Percentiles rank a stretch among this genome's conserved stretches.
These are phyloP conservation scores for Hysterium pulicare DNA, from an alignment of 2,329 filamentous ascomycete species.

Conservation along the genomic window DNA sequence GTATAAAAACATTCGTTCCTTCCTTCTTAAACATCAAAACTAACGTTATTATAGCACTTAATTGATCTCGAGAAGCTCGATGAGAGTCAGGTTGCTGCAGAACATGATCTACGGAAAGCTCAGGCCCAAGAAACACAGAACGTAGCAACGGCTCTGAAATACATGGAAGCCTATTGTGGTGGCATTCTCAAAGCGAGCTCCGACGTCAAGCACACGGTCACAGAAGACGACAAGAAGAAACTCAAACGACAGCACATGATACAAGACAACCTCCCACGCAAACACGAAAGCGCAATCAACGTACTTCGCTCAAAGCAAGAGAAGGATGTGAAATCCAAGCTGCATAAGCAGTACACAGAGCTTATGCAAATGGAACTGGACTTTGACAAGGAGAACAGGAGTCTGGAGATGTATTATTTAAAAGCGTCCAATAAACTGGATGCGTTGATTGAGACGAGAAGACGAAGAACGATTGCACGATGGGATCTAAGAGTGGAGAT, in stretches of 20 bases:
- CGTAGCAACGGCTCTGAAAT: slow-evolving; percentile 43
- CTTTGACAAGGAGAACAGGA: slow-evolving; percentile 31
- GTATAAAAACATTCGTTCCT: slow-evolving; percentile 14
- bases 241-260: slow-evolving; percentile 39
- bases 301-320: slow-evolving; percentile 46
- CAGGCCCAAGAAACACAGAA: slow-evolving; percentile 43
- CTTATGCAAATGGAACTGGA: slow-evolving; percentile 31
- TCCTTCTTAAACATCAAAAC: slow-evolving; percentile 5
- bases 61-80: slow-evolving; percentile 41
- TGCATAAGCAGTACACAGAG: slow-evolving; percentile 40
- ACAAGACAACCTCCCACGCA: slow-evolving; percentile 39
- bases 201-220: slow-evolving; percentile 34
- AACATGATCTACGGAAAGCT: slow-evolving; percentile 40
- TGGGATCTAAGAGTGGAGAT: slow-evolving; percentile 42
- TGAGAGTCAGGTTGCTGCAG: slow-evolving; percentile 43
- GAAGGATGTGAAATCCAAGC: slow-evolving; percentile 33
- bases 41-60: slow-evolving; percentile 31
- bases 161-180: slow-evolving; percentile 49
- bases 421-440: slow-evolving; percentile 36
- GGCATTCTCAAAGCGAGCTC: slow-evolving; percentile 27
- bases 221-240: slow-evolving; percentile 43
- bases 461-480: slow-evolving; percentile 28
- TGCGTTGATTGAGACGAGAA: slow-evolving; percentile 27
- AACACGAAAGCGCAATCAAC: slow-evolving; percentile 46
- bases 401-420: slow-evolving; percentile 28